Evolutionary conservation across 352 stramenopile genomes (phyloP), one percentile per base, ranked within the genome.

Genomic region (Paralagenidium karlingii): DNA sequence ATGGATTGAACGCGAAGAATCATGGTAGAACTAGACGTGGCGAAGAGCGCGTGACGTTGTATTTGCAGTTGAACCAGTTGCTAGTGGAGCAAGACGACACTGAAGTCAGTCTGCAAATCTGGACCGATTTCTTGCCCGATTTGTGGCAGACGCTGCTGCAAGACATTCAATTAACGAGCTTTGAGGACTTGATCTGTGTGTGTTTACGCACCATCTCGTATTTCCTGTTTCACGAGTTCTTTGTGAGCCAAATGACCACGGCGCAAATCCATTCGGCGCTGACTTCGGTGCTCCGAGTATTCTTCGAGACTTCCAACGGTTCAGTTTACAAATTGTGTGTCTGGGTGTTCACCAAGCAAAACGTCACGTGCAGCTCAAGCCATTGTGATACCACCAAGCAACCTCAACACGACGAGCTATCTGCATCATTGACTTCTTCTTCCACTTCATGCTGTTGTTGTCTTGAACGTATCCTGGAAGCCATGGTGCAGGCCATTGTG

Each of bases 261-360:
- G n/a, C n/a, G n/a, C n/a, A n/a, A n/a, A n/a, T n/a, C n/a, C n/a
- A n/a, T n/a, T n/a, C n/a, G n/a, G n/a, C n/a, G n/a, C n/a, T n/a
- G n/a, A n/a, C n/a, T n/a, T n/a, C n/a, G n/a, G n/a, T n/a, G n/a
- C n/a, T n/a, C n/a, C n/a, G n/a, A n/a, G n/a, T n/a, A n/a, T n/a
- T n/a, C n/a, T n/a, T n/a, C n/a, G n/a, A n/a, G n/a, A n/a, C n/a
- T n/a, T n/a, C n/a, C n/a, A n/a, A n/a, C n/a, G n/a, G n/a, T n/a
- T n/a, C n/a, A n/a, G n/a, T n/a, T n/a, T 86, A 83, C 54, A 82
- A 82, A 50, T 29, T 80, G 21, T 69, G 71, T 57, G 38, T 86
- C 6, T 83, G 64, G 63, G 75, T 66, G 31, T 54, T 86, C 3
- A 61, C 54, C 2, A 66, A 66, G 58, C 68, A 83, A 43, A 78